phyloP scores from a whole-genome alignment of 371 early-diverging fungal species.

The Lichtheimia ramosa region DNA sequence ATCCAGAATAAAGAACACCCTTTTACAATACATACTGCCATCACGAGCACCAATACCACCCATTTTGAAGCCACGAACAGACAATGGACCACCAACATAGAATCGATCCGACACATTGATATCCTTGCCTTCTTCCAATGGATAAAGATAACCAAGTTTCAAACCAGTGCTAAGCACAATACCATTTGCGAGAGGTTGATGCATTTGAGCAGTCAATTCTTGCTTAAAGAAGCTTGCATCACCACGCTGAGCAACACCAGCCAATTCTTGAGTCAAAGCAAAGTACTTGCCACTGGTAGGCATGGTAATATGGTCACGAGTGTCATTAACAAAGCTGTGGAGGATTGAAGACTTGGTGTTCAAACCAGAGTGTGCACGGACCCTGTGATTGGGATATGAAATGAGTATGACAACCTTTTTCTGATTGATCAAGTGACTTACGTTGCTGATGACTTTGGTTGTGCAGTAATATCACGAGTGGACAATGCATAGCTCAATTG shows the following conservation, averaged over 20 bases:
- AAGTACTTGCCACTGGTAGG: slow-evolving; percentile 76
- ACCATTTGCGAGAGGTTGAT: slow-evolving; percentile 20
- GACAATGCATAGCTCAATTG: slow-evolving; percentile 64
- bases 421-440: slow-evolving; percentile 25
- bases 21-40: slow-evolving; percentile 47
- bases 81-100: slow-evolving; percentile 83
- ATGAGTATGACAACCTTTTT: not conserved
- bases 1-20: no score
- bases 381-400: slow-evolving; percentile 40
- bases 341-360: slow-evolving; percentile 75
- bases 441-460: slow-evolving; percentile 68
- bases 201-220: slow-evolving; percentile 61
- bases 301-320: slow-evolving; percentile 70
- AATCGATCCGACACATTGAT: slow-evolving; percentile 81
- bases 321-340: slow-evolving; percentile 69
- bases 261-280: slow-evolving; percentile 43
- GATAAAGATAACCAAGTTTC: slow-evolving; percentile 64
- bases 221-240: slow-evolving; percentile 72
- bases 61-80: slow-evolving; percentile 85
- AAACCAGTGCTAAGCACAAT: slow-evolving; percentile 38
- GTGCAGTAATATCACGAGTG: slow-evolving; percentile 76
- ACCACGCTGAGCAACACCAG: slow-evolving; percentile 75
- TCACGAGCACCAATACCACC: slow-evolving; percentile 88
- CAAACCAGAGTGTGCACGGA: slow-evolving; percentile 83
- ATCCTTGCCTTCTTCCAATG: slow-evolving; percentile 37